Percentiles rank a stretch among this genome's conserved stretches.
phyloP scores from a whole-genome alignment of 306 rosid species.

The Prunus fruticosa region DNA sequence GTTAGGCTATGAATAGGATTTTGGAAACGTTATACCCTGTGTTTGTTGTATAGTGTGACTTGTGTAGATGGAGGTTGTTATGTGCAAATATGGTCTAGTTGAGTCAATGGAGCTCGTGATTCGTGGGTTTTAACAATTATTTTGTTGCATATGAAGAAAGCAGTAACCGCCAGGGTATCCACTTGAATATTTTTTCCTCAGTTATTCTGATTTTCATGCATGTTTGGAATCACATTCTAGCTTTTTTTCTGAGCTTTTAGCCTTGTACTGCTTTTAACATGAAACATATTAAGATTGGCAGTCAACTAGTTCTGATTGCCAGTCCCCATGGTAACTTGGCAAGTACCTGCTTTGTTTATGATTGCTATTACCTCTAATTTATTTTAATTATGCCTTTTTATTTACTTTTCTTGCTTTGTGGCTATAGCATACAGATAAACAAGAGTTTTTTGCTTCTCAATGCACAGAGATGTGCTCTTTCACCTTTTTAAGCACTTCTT shows the following conservation, averaged over 20 bases:
- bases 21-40: neutral
- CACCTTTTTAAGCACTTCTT: neutral
- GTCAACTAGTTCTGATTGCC: neutral
- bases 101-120: neutral
- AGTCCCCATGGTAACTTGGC: neutral
- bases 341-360: neutral
- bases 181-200: neutral
- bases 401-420: too few relatives aligned
- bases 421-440: neutral
- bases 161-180: neutral
- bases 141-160: neutral
- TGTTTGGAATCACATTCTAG: neutral
- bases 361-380: neutral
- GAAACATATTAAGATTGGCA: neutral
- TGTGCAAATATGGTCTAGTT: neutral
- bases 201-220: neutral
- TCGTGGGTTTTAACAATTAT: neutral
- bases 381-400: neutral
- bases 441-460: neutral
- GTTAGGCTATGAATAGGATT: neutral
- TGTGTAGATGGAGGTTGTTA: neutral
- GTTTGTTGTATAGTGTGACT: neutral
- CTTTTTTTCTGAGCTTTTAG: neutral
- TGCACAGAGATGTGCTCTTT: neutral
- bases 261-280: neutral